Base-by-base conservation (phyloP, 129 eudicot genomes). In the Tagetes patula region DNA sequence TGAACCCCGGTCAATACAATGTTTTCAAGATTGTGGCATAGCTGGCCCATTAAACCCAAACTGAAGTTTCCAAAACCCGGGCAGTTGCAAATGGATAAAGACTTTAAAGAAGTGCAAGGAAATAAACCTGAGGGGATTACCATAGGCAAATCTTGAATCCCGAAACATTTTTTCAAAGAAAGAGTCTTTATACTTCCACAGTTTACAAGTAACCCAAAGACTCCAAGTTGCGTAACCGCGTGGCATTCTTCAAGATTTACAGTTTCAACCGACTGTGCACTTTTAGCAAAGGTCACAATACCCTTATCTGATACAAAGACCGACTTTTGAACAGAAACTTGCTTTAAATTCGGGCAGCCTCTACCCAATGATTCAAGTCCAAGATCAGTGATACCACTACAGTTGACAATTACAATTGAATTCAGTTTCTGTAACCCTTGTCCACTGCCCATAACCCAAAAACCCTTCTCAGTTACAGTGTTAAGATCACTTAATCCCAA, bases 401-500 rank as follows among this genome's bases (percentile, higher is more conserved):
- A 92, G 52, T 87, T 76, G 31, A 61, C 54, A 10, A 92, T 55
- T 1, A 70, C 33, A 27, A 89, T 39, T 0, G 95, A 84, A 74
- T 63, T 84, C 80, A 92, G 74, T 61, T 85, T 79, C 52, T 85
- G 88, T 73, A 92, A 59, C 45, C 96, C 95, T 45, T 87, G 89
- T 63, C 90, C 88, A 37, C 78, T 87, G 40, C 96, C 98, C 98
- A 89, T 89, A 41, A 89, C 96, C 98, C 98, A 92, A 55, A 89
- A 84, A 11, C 98, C 98, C 80, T 83, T 92, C 67, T 87, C 96
- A 20, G 81, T 85, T 69, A 84, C 90, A 55, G 86, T 87, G 14
- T 77, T 80, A 13, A 92, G 87, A 68, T 76, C 86, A 8, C 34
- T 34, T 31, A 92, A 71, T 27, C 61, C 63, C 9, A 92, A 75